Evolutionary conservation across 345 rosid species (phyloP), one percentile per base, ranked within the genome.

Genomic region (Acer saccharum): DNA sequence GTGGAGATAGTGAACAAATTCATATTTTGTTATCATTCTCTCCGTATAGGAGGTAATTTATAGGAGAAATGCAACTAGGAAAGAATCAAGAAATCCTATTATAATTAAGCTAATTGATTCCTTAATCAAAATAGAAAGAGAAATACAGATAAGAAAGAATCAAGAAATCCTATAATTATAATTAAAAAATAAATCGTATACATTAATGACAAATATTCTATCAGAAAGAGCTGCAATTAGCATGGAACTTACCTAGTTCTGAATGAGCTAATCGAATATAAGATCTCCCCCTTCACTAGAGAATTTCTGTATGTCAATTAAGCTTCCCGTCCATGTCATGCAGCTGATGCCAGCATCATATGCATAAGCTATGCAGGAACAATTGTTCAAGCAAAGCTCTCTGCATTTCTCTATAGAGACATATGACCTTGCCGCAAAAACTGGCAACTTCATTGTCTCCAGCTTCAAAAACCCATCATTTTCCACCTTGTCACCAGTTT

Each of bases 401-500:
- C 63, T 17, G 65, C 78, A 64, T 68, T 72, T 71, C 4, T 80
- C 79, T 35, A 71, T 10, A 7, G 29, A 20, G 48, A 32, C 23
- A 48, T n/a, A 8, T 6, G 65, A 76, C 77, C 78, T 48, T 43
- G 77, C 72, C 7, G 85, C 82, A 52, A 67, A 71, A 71, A 76
- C 81, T 4, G 92, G 94, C 21, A 88, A 77, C 72, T 85, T 84
- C 84, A 91, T 80, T 54, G 10, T 81, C 57, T 23, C 78, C 50
- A 0, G n/a, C 77, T 64, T 80, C 85, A 77, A 13, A 60, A 6
- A 13, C 6, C 7, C 10, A 2, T 41, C 44, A 1, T 41, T 2
- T 41, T 41, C 2, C 9, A 7, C 44, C 1, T 6, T 74, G 48
- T 58, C 75, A 29, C 82, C 80, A 32, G 7, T 79, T 74, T 76